Evolutionary conservation across 1,284 basidiomycete species (phyloP).

Genomic region (Coniophora puteana): DNA sequence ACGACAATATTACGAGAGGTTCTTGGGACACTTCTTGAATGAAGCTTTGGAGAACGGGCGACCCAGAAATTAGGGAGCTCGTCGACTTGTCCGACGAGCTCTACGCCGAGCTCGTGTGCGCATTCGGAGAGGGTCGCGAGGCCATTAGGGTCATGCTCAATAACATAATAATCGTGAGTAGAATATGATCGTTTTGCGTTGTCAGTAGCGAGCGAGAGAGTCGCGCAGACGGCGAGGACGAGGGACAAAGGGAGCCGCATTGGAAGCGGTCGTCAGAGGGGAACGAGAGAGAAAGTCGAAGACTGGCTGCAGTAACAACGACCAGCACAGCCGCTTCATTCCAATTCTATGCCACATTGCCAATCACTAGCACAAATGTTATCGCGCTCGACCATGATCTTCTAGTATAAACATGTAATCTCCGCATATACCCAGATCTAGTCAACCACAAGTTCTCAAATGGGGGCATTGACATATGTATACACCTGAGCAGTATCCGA

Average conservation of each 20-base stretch:
- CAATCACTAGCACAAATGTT: too few species aligned
- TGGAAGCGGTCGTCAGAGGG: not conserved
- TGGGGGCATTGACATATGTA: too few species aligned
- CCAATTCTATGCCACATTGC: too few species aligned
- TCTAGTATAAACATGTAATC: too few species aligned
- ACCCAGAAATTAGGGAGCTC: constrained; percentile 86
- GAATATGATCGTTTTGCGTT: constrained; percentile 59
- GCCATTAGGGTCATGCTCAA: constrained; percentile 64
- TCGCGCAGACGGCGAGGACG: constrained; percentile 30
- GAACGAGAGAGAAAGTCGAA: not conserved
- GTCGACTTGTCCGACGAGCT: constrained; percentile 87
- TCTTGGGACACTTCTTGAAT: constrained; percentile 26
- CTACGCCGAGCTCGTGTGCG: constrained; percentile 65
- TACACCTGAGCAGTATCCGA: too few species aligned
- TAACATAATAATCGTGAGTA: constrained; percentile 88
- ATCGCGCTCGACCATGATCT: too few species aligned
- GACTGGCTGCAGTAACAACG: not conserved
- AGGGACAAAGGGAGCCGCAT: constrained; percentile 30
- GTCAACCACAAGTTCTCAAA: too few species aligned
- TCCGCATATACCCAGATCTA: too few species aligned
- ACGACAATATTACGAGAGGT: constrained; percentile 48
- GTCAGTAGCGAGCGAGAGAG: constrained; percentile 18
- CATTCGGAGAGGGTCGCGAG: constrained; percentile 56
- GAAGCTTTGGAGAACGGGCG: constrained; percentile 56
- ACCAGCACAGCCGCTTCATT: not conserved